Percentiles rank a stretch among this genome's conserved stretches.
These are phyloP conservation scores for Pseudonitzschia delicatissima DNA, from an alignment of 108 stramenopile species.

Conservation along the genomic window DNA sequence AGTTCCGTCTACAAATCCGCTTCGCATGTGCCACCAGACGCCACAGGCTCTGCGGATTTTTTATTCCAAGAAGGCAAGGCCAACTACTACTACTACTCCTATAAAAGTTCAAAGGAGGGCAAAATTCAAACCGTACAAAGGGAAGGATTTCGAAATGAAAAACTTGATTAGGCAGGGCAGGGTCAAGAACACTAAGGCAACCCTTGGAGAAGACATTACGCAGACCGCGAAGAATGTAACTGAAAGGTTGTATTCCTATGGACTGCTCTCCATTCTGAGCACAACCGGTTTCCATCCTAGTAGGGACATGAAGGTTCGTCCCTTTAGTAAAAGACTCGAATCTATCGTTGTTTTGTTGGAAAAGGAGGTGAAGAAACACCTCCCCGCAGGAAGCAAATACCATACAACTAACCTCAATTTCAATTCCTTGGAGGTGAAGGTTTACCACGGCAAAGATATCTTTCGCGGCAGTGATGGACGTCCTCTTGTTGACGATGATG, in stretches of 20 bases:
- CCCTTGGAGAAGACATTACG: background rate
- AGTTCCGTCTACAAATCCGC: background rate
- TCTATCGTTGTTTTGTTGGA: background rate
- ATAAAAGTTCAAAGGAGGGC: background rate
- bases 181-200: background rate
- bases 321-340: background rate
- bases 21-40: background rate
- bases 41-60: background rate
- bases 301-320: background rate
- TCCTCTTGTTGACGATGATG: background rate
- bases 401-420: background rate
- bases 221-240: too few relatives aligned
- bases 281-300: background rate
- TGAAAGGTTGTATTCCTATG: too few relatives aligned
- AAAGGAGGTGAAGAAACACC: background rate
- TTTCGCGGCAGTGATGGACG: background rate
- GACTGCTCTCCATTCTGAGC: background rate
- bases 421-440: constrained; percentile 1
- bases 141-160: too few relatives aligned
- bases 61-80: too few relatives aligned
- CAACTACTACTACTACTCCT: too few relatives aligned
- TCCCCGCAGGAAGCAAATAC: background rate
- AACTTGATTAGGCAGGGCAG: too few relatives aligned
- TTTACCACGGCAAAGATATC: constrained; percentile 1
- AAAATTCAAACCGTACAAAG: background rate